These are phyloP conservation scores for Favolaschia claudopus DNA, from an alignment of 768 basidiomycete species.

Conservation along the genomic window DNA sequence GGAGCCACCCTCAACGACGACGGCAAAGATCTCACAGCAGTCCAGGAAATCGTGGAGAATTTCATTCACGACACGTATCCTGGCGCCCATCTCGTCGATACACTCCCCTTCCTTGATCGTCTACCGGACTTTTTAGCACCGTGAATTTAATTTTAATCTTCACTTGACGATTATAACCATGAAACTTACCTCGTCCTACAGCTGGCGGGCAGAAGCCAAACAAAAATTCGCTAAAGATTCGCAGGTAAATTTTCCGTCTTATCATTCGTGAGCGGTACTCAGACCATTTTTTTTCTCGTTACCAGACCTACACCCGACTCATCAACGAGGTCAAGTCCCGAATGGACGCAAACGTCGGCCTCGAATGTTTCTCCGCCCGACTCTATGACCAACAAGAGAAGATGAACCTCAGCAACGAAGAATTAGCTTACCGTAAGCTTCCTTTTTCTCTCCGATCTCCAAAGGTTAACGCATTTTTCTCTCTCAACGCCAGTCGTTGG, in stretches of 20 bases:
- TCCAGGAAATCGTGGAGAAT: conserved; percentile 30
- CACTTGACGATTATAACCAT: too few species aligned
- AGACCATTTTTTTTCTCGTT: too few species aligned
- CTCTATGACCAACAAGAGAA: background rate
- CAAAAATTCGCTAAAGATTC: background rate
- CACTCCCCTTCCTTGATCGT: background rate
- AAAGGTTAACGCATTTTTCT: too few species aligned
- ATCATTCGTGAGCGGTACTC: too few species aligned
- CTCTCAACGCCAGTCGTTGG: too few species aligned
- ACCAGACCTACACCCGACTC: conserved; percentile 32
- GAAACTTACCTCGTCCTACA: too few species aligned
- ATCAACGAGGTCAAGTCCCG: conserved; percentile 28
- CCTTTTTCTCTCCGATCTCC: too few species aligned
- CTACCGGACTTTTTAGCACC: background rate
- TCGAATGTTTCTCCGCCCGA: conserved; percentile 1
- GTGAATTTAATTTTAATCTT: too few species aligned
- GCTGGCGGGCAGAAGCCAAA: background rate
- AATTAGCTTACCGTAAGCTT: background rate
- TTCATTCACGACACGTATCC: conserved; percentile 34
- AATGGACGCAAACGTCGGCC: conserved; percentile 24
- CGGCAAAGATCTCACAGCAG: conserved; percentile 29
- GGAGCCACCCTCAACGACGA: conserved; percentile 31
- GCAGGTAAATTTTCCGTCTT: background rate
- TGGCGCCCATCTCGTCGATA: conserved; percentile 2
- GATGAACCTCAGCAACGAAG: background rate